phyloP scores from a whole-genome alignment of 176 grass and related monocot genomes.

The Tuctoria greenei region DNA sequence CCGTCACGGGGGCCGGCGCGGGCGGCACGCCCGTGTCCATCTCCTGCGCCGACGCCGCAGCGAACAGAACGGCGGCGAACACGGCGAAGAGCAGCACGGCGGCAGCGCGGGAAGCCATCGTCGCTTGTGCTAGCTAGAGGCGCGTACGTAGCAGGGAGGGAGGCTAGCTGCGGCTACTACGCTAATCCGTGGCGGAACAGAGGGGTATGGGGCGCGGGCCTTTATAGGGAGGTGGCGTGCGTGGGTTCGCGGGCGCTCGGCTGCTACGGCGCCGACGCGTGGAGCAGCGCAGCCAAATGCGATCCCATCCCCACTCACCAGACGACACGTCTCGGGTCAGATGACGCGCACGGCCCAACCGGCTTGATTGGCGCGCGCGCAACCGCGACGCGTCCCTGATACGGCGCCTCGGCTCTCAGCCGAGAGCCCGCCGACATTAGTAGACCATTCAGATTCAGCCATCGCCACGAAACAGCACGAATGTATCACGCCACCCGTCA shows the following conservation, averaged over 20 bases:
- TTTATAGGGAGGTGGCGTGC: conserved; percentile 46
- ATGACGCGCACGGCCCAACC: conserved; percentile 44
- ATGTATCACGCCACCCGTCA: not conserved
- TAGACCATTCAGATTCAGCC: not conserved
- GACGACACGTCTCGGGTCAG: not conserved
- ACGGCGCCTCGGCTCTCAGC: not conserved
- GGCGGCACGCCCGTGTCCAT: conserved; percentile 38
- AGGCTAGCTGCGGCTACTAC: not conserved
- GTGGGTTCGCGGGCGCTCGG: conserved; percentile 20
- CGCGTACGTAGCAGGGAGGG: too few species aligned
- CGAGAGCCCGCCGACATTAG: not conserved
- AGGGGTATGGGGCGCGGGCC: not conserved
- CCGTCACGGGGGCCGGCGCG: conserved; percentile 46
- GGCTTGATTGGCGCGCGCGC: conserved; percentile 30
- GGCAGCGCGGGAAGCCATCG: conserved; percentile 57
- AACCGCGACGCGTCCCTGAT: conserved; percentile 27
- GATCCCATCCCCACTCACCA: not conserved
- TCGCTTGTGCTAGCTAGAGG: too few species aligned
- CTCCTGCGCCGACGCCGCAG: conserved; percentile 58
- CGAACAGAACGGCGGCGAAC: conserved; percentile 52
- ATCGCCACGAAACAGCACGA: not conserved
- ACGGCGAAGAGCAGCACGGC: conserved; percentile 33
- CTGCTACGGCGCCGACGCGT: not conserved
- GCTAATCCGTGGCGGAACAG: not conserved
- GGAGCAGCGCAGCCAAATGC: too few species aligned